Conservation (phyloP, 495 filamentous ascomycete species). For the Aspergillus baeticus region DNA sequence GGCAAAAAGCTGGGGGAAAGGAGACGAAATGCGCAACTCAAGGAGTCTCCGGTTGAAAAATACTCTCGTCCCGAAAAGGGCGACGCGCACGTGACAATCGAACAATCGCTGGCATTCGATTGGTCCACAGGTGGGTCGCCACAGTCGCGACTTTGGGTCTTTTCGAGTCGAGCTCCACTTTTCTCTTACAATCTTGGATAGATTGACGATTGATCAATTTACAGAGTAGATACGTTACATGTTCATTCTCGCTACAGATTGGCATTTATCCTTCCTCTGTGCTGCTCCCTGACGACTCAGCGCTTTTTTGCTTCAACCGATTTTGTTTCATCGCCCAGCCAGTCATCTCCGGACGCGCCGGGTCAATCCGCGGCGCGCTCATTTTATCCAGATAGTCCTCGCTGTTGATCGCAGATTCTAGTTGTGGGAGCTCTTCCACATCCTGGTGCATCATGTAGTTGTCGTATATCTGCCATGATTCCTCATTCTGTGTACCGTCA, state of each 20-base stretch:
- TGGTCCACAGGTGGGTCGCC: neutral
- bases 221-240: too few species aligned
- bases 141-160: too few species aligned
- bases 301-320: constrained; percentile 34
- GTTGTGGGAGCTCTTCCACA: constrained; percentile 43
- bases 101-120: neutral
- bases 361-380: constrained; percentile 60
- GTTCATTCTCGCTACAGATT: too few species aligned
- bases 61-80: constrained; percentile 7
- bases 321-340: constrained; percentile 54
- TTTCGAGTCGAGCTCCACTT: too few species aligned
- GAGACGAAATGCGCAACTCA: neutral
- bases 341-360: constrained; percentile 46
- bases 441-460: constrained; percentile 59
- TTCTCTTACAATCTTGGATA: too few species aligned
- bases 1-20: constrained; percentile 19
- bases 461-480: constrained; percentile 61
- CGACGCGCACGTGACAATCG: constrained; percentile 1
- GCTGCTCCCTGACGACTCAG: constrained; percentile 18
- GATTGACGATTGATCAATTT: too few species aligned
- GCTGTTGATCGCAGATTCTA: constrained; percentile 53
- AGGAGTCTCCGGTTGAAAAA: constrained; percentile 9
- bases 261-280: constrained; percentile 20
- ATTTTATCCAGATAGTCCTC: constrained; percentile 64
- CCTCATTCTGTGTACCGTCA: constrained; percentile 46